These are phyloP conservation scores for Mortierella antarctica DNA, from an alignment of 192 early-diverging fungal species.

Conservation along the genomic window DNA sequence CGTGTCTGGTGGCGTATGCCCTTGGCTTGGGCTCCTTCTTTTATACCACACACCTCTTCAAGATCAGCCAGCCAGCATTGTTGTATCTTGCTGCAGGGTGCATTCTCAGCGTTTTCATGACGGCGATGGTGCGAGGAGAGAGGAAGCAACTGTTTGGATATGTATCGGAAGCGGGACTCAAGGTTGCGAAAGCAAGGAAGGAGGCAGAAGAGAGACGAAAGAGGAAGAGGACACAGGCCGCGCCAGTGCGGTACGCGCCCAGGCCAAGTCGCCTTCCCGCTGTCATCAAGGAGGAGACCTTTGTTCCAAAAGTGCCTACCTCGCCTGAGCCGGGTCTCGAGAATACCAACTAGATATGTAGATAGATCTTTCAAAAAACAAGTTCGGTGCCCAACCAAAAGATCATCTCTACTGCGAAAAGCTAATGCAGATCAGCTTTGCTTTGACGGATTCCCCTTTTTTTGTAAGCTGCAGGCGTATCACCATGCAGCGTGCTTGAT, in stretches of 20 bases:
- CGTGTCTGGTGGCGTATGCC: slow-evolving; percentile 79
- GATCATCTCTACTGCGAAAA: no score
- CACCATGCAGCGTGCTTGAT: slow-evolving; percentile 1
- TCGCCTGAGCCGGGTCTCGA: neutral
- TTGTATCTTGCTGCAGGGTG: slow-evolving; percentile 95
- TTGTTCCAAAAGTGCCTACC: neutral
- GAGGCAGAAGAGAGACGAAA: slow-evolving; percentile 15
- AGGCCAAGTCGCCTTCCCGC: slow-evolving; percentile 1
- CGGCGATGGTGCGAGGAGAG: slow-evolving; percentile 73
- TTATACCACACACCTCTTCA: slow-evolving; percentile 85
- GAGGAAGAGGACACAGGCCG: slow-evolving; percentile 5
- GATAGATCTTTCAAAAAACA: no score
- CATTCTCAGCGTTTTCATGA: slow-evolving; percentile 82
- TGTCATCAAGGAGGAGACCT: slow-evolving; percentile 23
- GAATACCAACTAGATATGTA: no score
- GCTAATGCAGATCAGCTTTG: no score
- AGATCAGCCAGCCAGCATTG: slow-evolving; percentile 90
- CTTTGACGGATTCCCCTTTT: no score
- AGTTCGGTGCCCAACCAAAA: no score
- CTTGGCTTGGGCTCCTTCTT: slow-evolving; percentile 86
- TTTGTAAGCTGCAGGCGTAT: neutral
- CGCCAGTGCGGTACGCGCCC: slow-evolving; percentile 7
- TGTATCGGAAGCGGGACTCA: slow-evolving; percentile 61
- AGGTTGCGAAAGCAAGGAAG: slow-evolving; percentile 25
- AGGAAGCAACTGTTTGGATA: slow-evolving; percentile 70